Conservation (phyloP, 2,329 filamentous ascomycete genomes). For the Talaromyces sp. region DNA sequence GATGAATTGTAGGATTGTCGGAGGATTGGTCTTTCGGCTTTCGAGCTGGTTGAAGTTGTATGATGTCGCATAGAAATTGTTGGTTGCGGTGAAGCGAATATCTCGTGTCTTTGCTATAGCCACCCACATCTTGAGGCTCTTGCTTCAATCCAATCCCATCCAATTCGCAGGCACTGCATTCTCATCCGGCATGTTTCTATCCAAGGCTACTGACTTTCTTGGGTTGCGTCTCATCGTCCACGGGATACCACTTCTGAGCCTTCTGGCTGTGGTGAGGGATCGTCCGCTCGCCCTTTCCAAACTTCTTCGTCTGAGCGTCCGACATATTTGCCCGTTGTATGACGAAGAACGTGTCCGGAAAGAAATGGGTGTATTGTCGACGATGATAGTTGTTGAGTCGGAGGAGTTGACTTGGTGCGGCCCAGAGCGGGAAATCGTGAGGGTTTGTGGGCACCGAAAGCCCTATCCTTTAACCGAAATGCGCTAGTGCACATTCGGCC, state of each 20-base stretch:
- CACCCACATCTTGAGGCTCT: neutral
- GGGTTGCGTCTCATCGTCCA: slow-evolving; percentile 80
- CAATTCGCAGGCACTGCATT: slow-evolving; percentile 15
- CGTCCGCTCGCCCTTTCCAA: slow-evolving; percentile 92
- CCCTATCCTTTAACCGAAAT: slow-evolving; percentile 41
- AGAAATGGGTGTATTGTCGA: slow-evolving; percentile 40
- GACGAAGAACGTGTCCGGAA: slow-evolving; percentile 38
- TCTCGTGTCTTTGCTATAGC: slow-evolving; percentile 14
- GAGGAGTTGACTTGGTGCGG: slow-evolving; percentile 34
- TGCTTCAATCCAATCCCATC: neutral
- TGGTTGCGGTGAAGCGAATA: slow-evolving; percentile 22
- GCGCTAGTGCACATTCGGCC: slow-evolving; percentile 36
- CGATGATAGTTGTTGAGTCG: slow-evolving; percentile 41
- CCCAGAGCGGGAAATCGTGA: slow-evolving; percentile 36
- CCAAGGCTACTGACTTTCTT: slow-evolving; percentile 78
- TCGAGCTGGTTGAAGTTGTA: neutral
- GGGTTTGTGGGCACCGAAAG: slow-evolving; percentile 45
- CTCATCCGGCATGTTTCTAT: slow-evolving; percentile 4
- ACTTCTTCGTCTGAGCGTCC: slow-evolving; percentile 77
- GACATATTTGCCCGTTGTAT: slow-evolving; percentile 52
- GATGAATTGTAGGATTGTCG: neutral
- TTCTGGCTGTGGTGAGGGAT: slow-evolving; percentile 84
- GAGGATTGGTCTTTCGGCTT: neutral
- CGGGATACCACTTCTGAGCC: slow-evolving; percentile 99
- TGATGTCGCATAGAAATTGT: neutral